Base-by-base conservation (phyloP, 257 asterid species). In the Mitragyna speciosa region DNA sequence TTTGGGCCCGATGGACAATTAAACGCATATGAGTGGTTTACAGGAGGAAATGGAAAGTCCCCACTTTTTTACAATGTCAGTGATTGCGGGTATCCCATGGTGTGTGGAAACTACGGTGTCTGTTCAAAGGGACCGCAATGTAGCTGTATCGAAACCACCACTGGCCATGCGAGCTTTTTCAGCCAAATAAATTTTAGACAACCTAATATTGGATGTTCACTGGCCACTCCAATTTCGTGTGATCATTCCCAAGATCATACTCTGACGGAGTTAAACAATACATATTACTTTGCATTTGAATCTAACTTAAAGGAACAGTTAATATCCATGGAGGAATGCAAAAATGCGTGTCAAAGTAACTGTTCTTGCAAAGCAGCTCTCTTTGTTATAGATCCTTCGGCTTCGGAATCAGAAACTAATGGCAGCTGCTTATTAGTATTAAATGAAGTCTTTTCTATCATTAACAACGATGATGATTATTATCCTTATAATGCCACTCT, bases 351-450 rank as follows among this genome's bases (percentile, higher is more conserved):
- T 28, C 66, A 81, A 5, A 41, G 65, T 24, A 74, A 78, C 39
- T 84, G 85, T 65, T 75, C 81, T 0, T 84, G 87, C 66, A 75
- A 70, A 76, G 87, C 85, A 15, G 83, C 81, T 56, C 80, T 77
- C 15, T 81, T 84, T 59, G 30, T 9, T 4, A 9, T 17, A 12
- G 54, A 72, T 64, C 8, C 41, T 36, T 36, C 4, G 41, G 41
- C 41, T 36, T 36, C 41, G 4, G 41, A 36, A 4, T 36, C 41
- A 36, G 4, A 19, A 24, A 28, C 30, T 28, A 15, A 49, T 6
- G 2, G 3, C 66, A 61, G 79, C 20, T 14, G 77, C 24, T 81
- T 83, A n/a, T 39, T 54, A 31, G 12, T 81, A 63, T 48, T 75
- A 19, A 78, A 45, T 59, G 75, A 84, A 64, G 75, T 78, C 2